Evolutionary conservation across 371 early-diverging fungal genomes (phyloP).

Genomic region (Mucor velutinosus): DNA sequence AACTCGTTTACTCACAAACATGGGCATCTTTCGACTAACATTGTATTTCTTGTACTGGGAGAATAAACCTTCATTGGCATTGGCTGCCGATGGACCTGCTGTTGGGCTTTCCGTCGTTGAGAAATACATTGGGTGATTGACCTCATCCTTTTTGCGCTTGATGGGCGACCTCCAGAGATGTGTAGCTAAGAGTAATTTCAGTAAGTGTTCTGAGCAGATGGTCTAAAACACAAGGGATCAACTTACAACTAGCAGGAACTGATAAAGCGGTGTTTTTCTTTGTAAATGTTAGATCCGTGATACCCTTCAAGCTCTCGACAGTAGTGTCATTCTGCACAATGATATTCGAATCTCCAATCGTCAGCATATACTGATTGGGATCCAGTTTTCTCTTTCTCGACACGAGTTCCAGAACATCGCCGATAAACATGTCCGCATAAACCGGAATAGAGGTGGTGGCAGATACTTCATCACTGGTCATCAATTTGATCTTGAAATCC

Average conservation of each 20-base stretch:
- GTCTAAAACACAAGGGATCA: not conserved
- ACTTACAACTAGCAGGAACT: conserved; percentile 57
- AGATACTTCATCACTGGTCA: conserved; percentile 62
- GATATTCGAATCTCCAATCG: conserved; percentile 75
- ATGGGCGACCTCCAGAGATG: conserved; percentile 55
- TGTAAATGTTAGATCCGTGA: conserved; percentile 76
- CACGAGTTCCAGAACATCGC: conserved; percentile 81
- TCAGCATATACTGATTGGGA: conserved; percentile 79
- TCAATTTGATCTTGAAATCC: conserved; percentile 62
- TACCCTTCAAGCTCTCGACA: conserved; percentile 65
- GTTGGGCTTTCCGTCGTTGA: conserved; percentile 25
- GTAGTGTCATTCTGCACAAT: conserved; percentile 78
- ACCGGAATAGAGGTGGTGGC: conserved; percentile 90
- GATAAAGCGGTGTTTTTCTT: conserved; percentile 60
- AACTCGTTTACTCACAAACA: conserved; percentile 84
- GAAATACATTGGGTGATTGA: conserved; percentile 39
- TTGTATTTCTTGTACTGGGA: conserved; percentile 63
- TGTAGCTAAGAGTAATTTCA: conserved; percentile 20
- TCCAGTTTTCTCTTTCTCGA: conserved; percentile 87
- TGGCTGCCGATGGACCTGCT: conserved; percentile 20
- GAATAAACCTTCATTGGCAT: conserved; percentile 38
- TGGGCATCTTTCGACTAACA: conserved; percentile 77
- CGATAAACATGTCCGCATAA: conserved; percentile 72
- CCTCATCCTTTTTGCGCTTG: conserved; percentile 50
- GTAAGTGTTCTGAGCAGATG: no score